Percentiles rank a stretch among this genome's conserved stretches.
These are phyloP conservation scores for Gillenia trifoliata DNA, from an alignment of 306 rosid genomes.

Conservation along the genomic window DNA sequence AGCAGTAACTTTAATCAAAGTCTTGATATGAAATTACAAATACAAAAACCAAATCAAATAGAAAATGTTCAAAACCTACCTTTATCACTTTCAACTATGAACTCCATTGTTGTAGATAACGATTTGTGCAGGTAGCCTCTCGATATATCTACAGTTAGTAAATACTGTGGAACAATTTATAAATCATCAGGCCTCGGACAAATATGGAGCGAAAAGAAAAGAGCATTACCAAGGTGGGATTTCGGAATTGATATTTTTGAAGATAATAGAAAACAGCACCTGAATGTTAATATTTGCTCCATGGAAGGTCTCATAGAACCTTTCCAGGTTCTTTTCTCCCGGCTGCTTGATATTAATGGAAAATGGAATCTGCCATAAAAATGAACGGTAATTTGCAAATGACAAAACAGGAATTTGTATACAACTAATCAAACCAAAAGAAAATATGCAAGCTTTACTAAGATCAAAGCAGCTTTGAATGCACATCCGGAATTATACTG, in stretches of 20 bases:
- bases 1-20: not conserved
- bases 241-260: not conserved
- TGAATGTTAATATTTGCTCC: conserved; percentile 79
- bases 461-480: conserved; percentile 2
- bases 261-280: conserved; percentile 39
- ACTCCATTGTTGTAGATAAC: conserved; percentile 73
- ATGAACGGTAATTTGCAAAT: conserved; percentile 13
- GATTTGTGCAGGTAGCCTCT: conserved; percentile 86
- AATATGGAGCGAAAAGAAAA: not conserved
- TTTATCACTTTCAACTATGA: conserved; percentile 78
- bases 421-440: conserved; percentile 9
- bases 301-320: conserved; percentile 84
- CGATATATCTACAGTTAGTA: conserved; percentile 66
- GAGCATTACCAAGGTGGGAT: not conserved
- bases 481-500: not conserved
- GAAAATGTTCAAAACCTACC: conserved; percentile 29
- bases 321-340: conserved; percentile 51
- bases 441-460: conserved; percentile 1
- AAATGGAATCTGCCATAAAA: conserved; percentile 68
- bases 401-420: conserved; percentile 1
- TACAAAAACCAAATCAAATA: not conserved
- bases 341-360: conserved; percentile 55
- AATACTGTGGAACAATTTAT: conserved; percentile 56
- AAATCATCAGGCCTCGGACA: conserved; percentile 30
- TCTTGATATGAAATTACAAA: conserved; percentile 1